Base-by-base conservation (phyloP, 2,329 filamentous ascomycete species). In the Teratosphaeria epicoccoides region DNA sequence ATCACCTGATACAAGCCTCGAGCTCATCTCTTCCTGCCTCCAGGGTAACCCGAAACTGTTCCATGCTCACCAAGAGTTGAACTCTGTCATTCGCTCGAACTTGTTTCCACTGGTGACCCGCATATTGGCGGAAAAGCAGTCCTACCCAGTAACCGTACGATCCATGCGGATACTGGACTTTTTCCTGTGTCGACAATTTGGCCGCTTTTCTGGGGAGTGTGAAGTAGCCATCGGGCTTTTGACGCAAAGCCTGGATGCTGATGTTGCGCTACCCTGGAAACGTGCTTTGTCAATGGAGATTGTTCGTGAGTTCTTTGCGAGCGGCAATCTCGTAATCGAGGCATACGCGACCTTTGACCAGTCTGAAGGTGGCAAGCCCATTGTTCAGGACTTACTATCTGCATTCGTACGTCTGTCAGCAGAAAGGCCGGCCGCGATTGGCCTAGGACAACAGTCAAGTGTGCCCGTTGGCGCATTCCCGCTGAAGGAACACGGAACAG, bases 391-490 rank as follows among this genome's bases (percentile, higher is more conserved):
- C 52, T 76, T 96, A 54, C 85, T 93, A 55, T 87, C 88, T 9
- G 84, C 86, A 0, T 90, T 98, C 64, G 93, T 97, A n/a, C 82
- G 89, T 12, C 74, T 97, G 7, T 91, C 91, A 50, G 89, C 89
- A 0, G 93, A 98, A 65, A 95, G 89, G 63, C 93, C 93, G 1
- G 74, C 80, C 0, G 76, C 95, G 24, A 97, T 98, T 55, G 93
- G 93, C 0, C 79, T 97, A 2, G 85, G 90, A 4, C 84, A 87
- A 56, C 88, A 95, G 60, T 97, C 93, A 1, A 90, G 88, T 0
- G 80, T 91, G 28, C 89, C 93, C 5, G 78, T 79, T 0, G 77
- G 78, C 7, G 77, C 79, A 4, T 75, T 77, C 44, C 76, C 76
- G 28, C 75, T 73, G 43, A 75, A 76, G 47, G 79, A 81, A 10